Conservation (phyloP, 768 basidiomycete genomes). For the Lyophyllum semitale region DNA sequence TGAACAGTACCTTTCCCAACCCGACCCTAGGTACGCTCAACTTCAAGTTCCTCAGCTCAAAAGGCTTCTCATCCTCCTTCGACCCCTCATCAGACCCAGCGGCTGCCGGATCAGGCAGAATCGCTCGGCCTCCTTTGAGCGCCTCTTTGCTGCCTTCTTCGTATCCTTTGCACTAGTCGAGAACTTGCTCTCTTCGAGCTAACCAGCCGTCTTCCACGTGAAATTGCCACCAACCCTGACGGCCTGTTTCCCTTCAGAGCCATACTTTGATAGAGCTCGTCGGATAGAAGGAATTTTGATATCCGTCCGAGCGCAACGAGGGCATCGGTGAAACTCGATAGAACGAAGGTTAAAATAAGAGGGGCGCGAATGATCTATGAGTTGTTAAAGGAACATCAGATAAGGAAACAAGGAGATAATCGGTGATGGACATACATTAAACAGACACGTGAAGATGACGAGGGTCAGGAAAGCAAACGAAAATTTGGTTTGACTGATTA, state of each 20-base stretch:
- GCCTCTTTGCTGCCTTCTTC: slow-evolving; percentile 9
- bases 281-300: slow-evolving; percentile 48
- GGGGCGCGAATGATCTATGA: slow-evolving; percentile 57
- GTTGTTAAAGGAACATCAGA: background rate
- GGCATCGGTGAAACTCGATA: slow-evolving; percentile 49
- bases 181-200: slow-evolving; percentile 13
- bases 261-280: slow-evolving; percentile 53
- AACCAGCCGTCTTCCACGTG: slow-evolving; percentile 47
- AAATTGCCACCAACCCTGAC: slow-evolving; percentile 53
- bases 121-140: slow-evolving; percentile 15
- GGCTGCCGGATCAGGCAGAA: too few species aligned
- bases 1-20: slow-evolving; percentile 57
- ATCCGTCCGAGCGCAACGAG: slow-evolving; percentile 53
- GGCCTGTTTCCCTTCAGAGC: slow-evolving; percentile 36
- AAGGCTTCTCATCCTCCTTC: slow-evolving; percentile 46
- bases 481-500: too few species aligned
- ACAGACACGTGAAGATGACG: slow-evolving; percentile 57
- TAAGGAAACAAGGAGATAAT: background rate
- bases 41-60: slow-evolving; percentile 48
- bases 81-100: slow-evolving; percentile 8
- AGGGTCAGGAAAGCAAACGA: too few species aligned
- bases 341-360: slow-evolving; percentile 56
- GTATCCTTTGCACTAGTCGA: slow-evolving; percentile 13
- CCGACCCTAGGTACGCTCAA: slow-evolving; percentile 57
- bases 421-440: slow-evolving; percentile 43